These are phyloP conservation scores for Diaporthe citriasiana DNA, from an alignment of 2,329 filamentous ascomycete genomes.

Conservation along the genomic window DNA sequence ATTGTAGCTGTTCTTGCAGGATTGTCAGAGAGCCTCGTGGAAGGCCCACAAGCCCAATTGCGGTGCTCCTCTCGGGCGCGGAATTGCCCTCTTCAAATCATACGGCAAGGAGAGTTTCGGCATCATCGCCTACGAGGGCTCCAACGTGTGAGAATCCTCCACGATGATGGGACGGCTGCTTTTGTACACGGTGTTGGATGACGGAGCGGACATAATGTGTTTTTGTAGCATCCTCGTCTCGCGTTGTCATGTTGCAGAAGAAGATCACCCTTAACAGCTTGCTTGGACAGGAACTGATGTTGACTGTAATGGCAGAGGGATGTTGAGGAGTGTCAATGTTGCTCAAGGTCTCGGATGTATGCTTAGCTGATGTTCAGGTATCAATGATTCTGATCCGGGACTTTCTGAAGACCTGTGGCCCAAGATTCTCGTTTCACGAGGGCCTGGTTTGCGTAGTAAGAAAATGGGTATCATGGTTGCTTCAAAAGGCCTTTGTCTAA, in stretches of 20 bases:
- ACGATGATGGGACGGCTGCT: not conserved
- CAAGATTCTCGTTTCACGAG: too few species aligned
- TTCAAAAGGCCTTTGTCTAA: conserved; percentile 18
- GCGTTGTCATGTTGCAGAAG: not conserved
- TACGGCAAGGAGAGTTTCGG: not conserved
- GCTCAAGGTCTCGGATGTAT: not conserved
- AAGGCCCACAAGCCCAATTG: conserved; percentile 41
- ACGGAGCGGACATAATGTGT: too few species aligned
- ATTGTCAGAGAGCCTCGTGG: conserved; percentile 43
- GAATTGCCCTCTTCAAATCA: not conserved
- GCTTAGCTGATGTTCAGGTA: not conserved
- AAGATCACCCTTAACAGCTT: not conserved
- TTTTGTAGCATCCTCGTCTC: not conserved
- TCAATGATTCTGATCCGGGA: not conserved
- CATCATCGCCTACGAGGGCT: not conserved
- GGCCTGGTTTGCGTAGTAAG: not conserved
- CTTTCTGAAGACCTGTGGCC: not conserved
- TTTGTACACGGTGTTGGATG: not conserved
- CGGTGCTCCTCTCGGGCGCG: not conserved
- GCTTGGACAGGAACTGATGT: not conserved
- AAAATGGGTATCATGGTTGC: conserved; percentile 39
- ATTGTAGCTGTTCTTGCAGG: conserved; percentile 1
- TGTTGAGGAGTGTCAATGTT: not conserved
- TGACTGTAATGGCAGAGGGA: not conserved
- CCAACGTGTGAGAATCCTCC: not conserved